Conservation (phyloP, 2,329 filamentous ascomycete species). For the Dactylellina drechsleri region DNA sequence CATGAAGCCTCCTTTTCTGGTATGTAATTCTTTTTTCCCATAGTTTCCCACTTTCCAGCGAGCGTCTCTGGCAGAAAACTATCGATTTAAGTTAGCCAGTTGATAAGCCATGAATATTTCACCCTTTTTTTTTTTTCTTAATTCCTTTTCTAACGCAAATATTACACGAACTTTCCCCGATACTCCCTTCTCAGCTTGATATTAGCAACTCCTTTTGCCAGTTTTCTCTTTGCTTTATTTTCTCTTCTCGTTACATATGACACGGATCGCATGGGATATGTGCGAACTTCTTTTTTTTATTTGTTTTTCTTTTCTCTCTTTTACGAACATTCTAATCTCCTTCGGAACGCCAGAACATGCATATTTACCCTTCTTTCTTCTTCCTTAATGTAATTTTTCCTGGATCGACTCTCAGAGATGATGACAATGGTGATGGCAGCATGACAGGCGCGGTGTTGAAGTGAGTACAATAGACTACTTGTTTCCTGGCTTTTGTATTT, state of each 20-base stretch:
- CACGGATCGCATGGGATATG: conserved; percentile 35
- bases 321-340: conserved; percentile 5
- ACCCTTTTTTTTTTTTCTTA: conserved; percentile 14
- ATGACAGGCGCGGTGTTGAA: conserved; percentile 38
- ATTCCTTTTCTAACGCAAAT: conserved; percentile 34
- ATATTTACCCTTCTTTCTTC: conserved; percentile 26
- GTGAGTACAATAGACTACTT: conserved; percentile 40
- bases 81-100: conserved; percentile 14
- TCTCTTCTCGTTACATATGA: conserved; percentile 19
- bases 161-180: conserved; percentile 31
- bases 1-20: no score
- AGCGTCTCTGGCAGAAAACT: background rate
- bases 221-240: conserved; percentile 7
- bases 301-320: conserved; percentile 24
- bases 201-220: background rate
- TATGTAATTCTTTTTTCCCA: no score
- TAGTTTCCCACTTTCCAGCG: no score
- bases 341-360: conserved; percentile 35
- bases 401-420: conserved; percentile 26
- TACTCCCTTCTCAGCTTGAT: background rate
- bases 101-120: conserved; percentile 11
- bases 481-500: conserved; percentile 25
- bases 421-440: conserved; percentile 30
- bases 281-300: conserved; percentile 11
- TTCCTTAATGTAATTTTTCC: conserved; percentile 33